Evolutionary conservation across 2,329 filamentous ascomycete genomes (phyloP).

Genomic region (Colletotrichum neosansevieriae): DNA sequence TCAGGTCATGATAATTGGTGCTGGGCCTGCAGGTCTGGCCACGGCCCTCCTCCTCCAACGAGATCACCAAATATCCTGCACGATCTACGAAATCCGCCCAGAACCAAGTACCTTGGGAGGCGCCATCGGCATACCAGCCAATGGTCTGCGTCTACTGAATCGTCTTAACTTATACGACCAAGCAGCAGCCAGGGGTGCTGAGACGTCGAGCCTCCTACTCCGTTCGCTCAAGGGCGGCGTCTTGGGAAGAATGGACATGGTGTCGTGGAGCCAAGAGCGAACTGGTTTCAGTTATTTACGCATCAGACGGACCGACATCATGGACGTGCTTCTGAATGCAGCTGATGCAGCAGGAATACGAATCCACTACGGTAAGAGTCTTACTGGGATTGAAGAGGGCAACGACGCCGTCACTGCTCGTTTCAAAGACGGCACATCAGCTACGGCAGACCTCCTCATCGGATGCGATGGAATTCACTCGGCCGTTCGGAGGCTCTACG

Average conservation of each 20-base stretch:
- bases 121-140: constrained; percentile 28
- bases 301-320: constrained; percentile 13
- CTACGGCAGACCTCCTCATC: constrained; percentile 51
- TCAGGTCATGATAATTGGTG: constrained; percentile 27
- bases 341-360: constrained; percentile 11
- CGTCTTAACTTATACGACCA: constrained; percentile 21
- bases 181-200: constrained; percentile 13
- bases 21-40: constrained; percentile 47
- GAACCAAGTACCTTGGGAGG: constrained; percentile 19
- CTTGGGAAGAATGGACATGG: constrained; percentile 27
- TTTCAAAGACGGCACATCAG: constrained; percentile 55
- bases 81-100: constrained; percentile 29
- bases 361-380: constrained; percentile 19
- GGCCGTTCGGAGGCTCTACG: constrained; percentile 46
- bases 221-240: constrained; percentile 18
- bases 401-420: constrained; percentile 42
- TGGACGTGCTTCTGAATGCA: constrained; percentile 18
- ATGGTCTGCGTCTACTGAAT: constrained; percentile 25
- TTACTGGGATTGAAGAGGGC: constrained; percentile 8
- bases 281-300: constrained; percentile 32
- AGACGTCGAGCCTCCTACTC: constrained; percentile 19
- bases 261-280: constrained; percentile 20
- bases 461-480: constrained; percentile 57
- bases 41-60: constrained; percentile 23
- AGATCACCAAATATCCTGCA: constrained; percentile 5